Conservation (phyloP, 306 rosid species). For the Parietaria judaica region DNA sequence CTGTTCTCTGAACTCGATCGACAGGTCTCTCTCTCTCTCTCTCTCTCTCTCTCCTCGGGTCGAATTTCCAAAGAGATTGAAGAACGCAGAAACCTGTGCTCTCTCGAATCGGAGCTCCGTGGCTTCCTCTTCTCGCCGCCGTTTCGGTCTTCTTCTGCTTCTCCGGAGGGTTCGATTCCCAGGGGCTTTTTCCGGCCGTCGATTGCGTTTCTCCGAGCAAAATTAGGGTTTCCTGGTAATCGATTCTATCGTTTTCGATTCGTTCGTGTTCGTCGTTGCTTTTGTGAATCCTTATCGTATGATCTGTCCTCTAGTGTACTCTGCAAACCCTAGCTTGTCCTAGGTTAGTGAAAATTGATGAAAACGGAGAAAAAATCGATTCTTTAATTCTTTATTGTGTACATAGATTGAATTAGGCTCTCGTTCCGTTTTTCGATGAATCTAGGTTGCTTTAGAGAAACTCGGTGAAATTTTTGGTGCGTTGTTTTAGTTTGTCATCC, state of each 20-base stretch:
- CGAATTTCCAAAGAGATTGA: slow-evolving; percentile 32
- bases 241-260: slow-evolving; percentile 7
- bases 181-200: slow-evolving; percentile 19
- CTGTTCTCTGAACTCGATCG: slow-evolving; percentile 53
- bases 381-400: slow-evolving; percentile 30
- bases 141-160: slow-evolving; percentile 5
- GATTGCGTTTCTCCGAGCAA: slow-evolving; percentile 19
- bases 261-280: neutral
- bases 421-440: slow-evolving; percentile 25
- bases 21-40: slow-evolving; percentile 24
- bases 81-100: neutral
- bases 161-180: slow-evolving; percentile 31
- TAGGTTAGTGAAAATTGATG: slow-evolving; percentile 17
- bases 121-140: neutral
- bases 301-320: neutral
- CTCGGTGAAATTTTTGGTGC: slow-evolving; percentile 91
- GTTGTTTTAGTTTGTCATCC: slow-evolving; percentile 88
- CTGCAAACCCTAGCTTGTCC: slow-evolving; percentile 15
- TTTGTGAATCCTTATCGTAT: slow-evolving; percentile 13
- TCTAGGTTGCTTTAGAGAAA: slow-evolving; percentile 41
- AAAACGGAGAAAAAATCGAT: slow-evolving; percentile 14
- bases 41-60: slow-evolving; percentile 47
- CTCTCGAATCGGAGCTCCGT: neutral
- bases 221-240: slow-evolving; percentile 46
- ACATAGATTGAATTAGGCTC: slow-evolving; percentile 31